Base-by-base conservation (phyloP, 306 rosid genomes). In the Quercus bicolor region DNA sequence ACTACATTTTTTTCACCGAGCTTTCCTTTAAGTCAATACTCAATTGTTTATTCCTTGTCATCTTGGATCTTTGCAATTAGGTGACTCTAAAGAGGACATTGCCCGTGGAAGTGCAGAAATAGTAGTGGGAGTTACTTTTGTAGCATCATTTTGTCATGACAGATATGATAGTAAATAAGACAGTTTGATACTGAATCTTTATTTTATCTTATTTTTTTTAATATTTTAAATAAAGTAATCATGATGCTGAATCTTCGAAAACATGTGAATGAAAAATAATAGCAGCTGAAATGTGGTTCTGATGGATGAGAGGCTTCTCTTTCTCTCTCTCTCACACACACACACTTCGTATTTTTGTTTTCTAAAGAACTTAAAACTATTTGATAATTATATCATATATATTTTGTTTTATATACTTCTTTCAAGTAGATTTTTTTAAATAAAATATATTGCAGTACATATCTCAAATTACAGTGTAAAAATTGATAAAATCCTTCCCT, bases 1-100 rank as follows among this genome's bases (percentile, higher is more conserved):
- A 31, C 59, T 78, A 31, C 23, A 54, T 64, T 19, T 75, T 70
- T 23, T 75, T 70, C 75, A 55, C 37, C 37, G 43, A 73, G 62
- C 75, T 72, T 48, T 71, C 29, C 37, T 33, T 19, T 9, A 62
- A 62, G 15, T 62, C 69, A 62, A 21, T 21, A 57, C 15, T 62
- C 43, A 11, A 26, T 15, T 5, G 16, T 13, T 5, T 15, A 62
- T 28, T 16, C 37, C 23, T 66, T 23, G n/a, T 66, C 12, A 7
- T 66, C 51, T 34, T 19, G 48, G 24, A 34, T 66, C 24, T 33
- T 66, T 3, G n/a, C 5, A 66, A 66, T 34, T 19, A 33, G 43
- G 21, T 18, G 45, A 16, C 21, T 65, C 24, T 12, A 60, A 60
- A 24, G 19, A 60, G 68, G 33, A 24, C 68, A 60, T 60, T 60